Base-by-base conservation (phyloP, 1,139 yeast species). In the Blastobotrys serpentis region DNA sequence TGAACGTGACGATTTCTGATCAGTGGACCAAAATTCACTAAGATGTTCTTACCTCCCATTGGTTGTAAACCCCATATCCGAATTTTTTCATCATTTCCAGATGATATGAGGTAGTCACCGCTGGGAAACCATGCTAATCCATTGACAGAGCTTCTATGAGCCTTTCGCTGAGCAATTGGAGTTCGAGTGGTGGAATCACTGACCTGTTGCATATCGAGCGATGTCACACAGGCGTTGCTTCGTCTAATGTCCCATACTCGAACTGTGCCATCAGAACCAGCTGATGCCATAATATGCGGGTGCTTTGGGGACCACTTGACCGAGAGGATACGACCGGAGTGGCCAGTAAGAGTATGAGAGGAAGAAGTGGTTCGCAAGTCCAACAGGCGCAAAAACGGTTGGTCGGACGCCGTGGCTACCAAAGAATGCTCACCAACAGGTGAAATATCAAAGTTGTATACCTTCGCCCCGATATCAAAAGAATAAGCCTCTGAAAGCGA, bases 281-380 rank as follows among this genome's bases (percentile, higher is more conserved):
- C 95, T 0, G 88, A 75, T 0, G 88, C 86, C 2, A 87, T 70
- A 16, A 85, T 51, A 56, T 82, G 68, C 1, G 78, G 69, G 47
- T 78, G 68, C n/a, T 72, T 72, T 0, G 96, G 95, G 39, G 86
- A 85, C 92, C 95, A 87, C 60, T 81, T 78, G 32, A 84, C 81
- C 18, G 82, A 65, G n/a, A 83, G 67, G 0, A 86, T 77, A 48
- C 78, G 78, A 1, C 84, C 83, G 50, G 74, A 74, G 65, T 82
- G 90, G 6, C 84, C 92, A 21, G 73, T 71, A 30, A 85, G 69
- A 3, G 84, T 82, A 56, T 85, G 95, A 0, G 87, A 79, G 48
- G 82, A 77, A 0, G 90, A 78, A 10, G 86, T 76, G 0, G 89
- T 76, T 13, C 87, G 71, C 50, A 90, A 65, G 63, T 90, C 98